Base-by-base conservation (phyloP, 1,284 basidiomycete species). In the Sanghuangporus weigelae region DNA sequence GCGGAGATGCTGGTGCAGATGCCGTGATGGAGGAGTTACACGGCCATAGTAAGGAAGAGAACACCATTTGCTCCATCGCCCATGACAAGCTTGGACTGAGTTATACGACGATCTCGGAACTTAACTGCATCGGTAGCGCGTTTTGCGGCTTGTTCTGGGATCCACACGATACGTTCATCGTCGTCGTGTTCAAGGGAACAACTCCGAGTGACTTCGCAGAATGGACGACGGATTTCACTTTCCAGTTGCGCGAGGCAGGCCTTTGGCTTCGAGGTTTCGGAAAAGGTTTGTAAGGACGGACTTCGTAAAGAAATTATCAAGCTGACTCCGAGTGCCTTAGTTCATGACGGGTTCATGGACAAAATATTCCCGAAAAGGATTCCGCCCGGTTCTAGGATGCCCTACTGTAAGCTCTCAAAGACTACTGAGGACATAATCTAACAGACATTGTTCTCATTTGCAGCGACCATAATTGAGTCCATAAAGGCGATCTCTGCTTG, bases 201-300 rank as follows among this genome's bases (percentile, higher is more conserved):
- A 68, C 69, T 40, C 75, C 75, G 19, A 68, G 68, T 40, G 73
- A 75, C 63, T 77, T 76, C 66, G 68, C 66, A 19, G 75, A 76
- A 60, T 75, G 74, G 74, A 66, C 71, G 31, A 67, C 71, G 42
- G 74, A 76, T 60, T 70, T 76, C 35, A 73, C 71, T 7, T 69
- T 69, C 56, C 67, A 67, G 16, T 62, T 67, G 50, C 58, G 65
- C 14, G 67, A 71, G 53, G 69, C 68, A 2, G 67, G 68, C 2
- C 46, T 65, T 35, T 69, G 69, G 68, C 66, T 73, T 46, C 60
- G 67, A 11, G 70, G 71, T 2, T 73, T 70, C 63, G 68, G 69
- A 11, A 69, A 66, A 63, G 69, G 68, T 66, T 36, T 57, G 35
- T 49, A 12, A 35, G 48, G 21, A 14, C 23, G 39, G 21, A 60